These are phyloP conservation scores for Scedosporium minutisporum DNA, from an alignment of 2,329 filamentous ascomycete species.

Conservation along the genomic window DNA sequence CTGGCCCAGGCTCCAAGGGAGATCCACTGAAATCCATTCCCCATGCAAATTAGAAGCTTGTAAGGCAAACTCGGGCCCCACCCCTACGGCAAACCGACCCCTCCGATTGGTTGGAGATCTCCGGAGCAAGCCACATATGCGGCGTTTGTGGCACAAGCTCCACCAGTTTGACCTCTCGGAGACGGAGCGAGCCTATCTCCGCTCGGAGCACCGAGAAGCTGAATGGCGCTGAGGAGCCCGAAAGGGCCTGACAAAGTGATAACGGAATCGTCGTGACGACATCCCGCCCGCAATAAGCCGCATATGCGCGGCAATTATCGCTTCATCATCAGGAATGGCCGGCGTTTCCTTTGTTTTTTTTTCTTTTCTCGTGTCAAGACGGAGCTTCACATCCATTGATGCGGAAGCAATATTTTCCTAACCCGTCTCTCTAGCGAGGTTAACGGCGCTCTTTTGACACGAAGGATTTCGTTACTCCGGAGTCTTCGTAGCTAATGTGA, in stretches of 20 bases:
- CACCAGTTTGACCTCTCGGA: not conserved
- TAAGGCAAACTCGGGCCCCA: not conserved
- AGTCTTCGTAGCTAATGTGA: too few relatives aligned
- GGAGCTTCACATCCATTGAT: not conserved
- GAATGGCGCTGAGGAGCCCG: too few relatives aligned
- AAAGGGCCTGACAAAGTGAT: too few relatives aligned
- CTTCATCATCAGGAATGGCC: not conserved
- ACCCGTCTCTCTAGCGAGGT: too few relatives aligned
- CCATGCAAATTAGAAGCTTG: not conserved
- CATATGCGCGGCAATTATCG: slow-evolving; percentile 4
- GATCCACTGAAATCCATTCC: not conserved
- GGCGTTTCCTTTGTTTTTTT: not conserved
- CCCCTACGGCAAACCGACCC: not conserved
- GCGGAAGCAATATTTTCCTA: too few relatives aligned
- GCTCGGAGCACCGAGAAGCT: slow-evolving; percentile 6
- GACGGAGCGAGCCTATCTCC: slow-evolving; percentile 2
- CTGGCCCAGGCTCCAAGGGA: too few relatives aligned
- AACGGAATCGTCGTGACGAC: not conserved
- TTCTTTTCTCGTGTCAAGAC: not conserved
- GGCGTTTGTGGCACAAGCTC: not conserved
- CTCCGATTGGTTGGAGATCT: not conserved
- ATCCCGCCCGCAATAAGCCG: not conserved
- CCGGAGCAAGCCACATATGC: not conserved
- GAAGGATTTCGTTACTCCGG: too few relatives aligned
- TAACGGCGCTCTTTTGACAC: too few relatives aligned